Base-by-base conservation (phyloP, 139 green algal species). In the Chlorella sp. region DNA sequence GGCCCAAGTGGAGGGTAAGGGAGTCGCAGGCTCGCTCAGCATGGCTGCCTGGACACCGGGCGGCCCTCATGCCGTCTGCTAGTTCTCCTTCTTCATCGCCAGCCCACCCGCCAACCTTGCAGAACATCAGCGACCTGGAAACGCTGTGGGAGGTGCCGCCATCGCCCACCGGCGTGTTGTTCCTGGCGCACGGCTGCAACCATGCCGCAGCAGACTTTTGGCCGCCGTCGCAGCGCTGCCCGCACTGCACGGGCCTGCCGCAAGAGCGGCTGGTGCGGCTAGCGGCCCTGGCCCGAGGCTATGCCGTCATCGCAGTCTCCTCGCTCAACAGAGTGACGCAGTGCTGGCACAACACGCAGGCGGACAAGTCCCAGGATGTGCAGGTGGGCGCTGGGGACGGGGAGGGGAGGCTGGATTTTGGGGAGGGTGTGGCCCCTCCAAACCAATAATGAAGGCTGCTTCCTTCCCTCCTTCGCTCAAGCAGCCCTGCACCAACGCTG, bases 181-280 rank as follows among this genome's bases (percentile, higher is more conserved):
- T 65, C 34, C 2, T 65, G 46, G 74, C 74, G 13, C 92, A 95
- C 67, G 92, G 92, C 48, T 95, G 92, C 83, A 87, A 74, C 58
- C 92, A 95, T 46, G 82, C 60, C 3, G 91, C 87, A 17, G 34
- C 73, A 6, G 92, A 96, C 88, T 94, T 85, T 54, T 95, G 89
- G 87, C 87, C 79, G 14, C 62, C 60, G 1, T 84, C 72, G 34
- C 24, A 74, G 0, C 40, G 26, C 48, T 96, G 93, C 87, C 62
- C 84, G 0, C 19, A 68, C 17, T 95, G 92, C 87, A 84, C 88
- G 69, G 92, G 92, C 92, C 85, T 94, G 64, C 91, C 93, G 13
- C 91, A 93, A 76, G 93, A 96, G 82, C 46, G 89, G 60, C 40
- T 68, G 30, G 87, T 95, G 43, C 90, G 82, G 17, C n/a, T 74